Percentiles rank a stretch among this genome's conserved stretches.
Evolutionary conservation across 306 rosid genomes (phyloP).

Genomic region (Pachyrhizus erosus): DNA sequence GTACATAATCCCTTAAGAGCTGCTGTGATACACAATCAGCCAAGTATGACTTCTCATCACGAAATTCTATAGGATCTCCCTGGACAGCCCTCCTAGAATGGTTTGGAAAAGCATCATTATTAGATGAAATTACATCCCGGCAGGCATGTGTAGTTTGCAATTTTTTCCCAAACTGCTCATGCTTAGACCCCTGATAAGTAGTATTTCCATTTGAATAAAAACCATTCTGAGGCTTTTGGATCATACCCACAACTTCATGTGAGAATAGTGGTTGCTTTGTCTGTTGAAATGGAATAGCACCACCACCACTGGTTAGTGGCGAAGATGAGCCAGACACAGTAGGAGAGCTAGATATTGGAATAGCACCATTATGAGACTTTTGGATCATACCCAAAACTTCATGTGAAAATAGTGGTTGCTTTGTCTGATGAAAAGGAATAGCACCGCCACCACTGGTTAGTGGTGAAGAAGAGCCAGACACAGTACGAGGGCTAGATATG

Average conservation of each 20-base stretch:
- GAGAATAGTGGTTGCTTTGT: conserved; percentile 55
- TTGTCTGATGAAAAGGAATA: conserved; percentile 60
- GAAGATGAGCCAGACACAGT: conserved; percentile 79
- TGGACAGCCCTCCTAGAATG: conserved; percentile 50
- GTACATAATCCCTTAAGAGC: conserved; percentile 58
- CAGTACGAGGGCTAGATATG: conserved; percentile 56
- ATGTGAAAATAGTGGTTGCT: conserved; percentile 53
- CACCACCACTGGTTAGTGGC: conserved; percentile 67
- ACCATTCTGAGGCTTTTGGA: conserved; percentile 50
- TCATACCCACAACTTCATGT: conserved; percentile 53
- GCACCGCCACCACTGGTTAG: conserved; percentile 62
- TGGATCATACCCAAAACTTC: conserved; percentile 56
- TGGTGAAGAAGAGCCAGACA: conserved; percentile 82
- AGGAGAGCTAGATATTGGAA: conserved; percentile 50
- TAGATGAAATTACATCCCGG: conserved; percentile 48
- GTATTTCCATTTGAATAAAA: conserved; percentile 47
- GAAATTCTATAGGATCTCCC: conserved; percentile 47
- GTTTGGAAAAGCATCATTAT: conserved; percentile 50
- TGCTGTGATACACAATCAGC: conserved; percentile 68
- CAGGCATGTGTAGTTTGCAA: conserved; percentile 53
- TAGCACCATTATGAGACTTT: conserved; percentile 44
- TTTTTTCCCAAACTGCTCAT: conserved; percentile 52
- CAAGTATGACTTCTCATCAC: conserved; percentile 53
- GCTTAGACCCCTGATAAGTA: conserved; percentile 53
- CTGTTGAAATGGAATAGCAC: conserved; percentile 63